Evolutionary conservation across 441 rosid genomes (phyloP).

Genomic region (Geranium incanum): DNA sequence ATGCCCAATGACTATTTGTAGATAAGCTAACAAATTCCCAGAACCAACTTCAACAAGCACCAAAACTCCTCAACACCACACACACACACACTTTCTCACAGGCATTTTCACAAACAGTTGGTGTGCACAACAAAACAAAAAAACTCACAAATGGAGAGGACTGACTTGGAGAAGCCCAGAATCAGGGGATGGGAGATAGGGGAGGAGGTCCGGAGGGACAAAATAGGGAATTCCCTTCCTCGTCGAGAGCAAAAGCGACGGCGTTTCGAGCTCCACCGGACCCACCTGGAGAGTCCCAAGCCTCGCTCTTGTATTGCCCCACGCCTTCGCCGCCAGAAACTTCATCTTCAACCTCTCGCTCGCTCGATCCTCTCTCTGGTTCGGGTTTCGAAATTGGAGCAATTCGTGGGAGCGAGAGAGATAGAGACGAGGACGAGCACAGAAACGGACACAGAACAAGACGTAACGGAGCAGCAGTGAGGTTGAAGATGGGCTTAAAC

Average conservation of each 20-base stretch:
- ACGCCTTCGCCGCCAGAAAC: slow-evolving; percentile 39
- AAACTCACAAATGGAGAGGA: slow-evolving; percentile 67
- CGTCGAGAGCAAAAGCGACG: slow-evolving; percentile 60
- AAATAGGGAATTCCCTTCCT: slow-evolving; percentile 59
- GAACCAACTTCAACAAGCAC: no score
- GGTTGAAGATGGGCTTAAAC: background rate
- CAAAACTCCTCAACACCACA: no score
- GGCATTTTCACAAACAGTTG: slow-evolving; percentile 2
- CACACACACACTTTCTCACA: background rate
- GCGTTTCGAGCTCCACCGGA: slow-evolving; percentile 44
- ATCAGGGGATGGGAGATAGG: slow-evolving; percentile 51
- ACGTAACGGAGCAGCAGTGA: background rate
- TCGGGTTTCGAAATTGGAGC: background rate
- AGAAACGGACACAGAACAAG: background rate
- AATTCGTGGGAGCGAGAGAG: background rate
- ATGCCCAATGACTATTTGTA: no score
- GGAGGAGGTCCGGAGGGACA: slow-evolving; percentile 59
- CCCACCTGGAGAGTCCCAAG: slow-evolving; percentile 42
- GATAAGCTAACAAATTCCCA: no score
- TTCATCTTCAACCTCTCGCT: slow-evolving; percentile 31
- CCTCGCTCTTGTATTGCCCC: slow-evolving; percentile 46
- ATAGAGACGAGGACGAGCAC: background rate
- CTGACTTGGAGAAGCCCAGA: slow-evolving; percentile 53
- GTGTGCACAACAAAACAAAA: background rate
- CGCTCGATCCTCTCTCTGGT: slow-evolving; percentile 2